These are phyloP conservation scores for Vitis amurensis DNA, from an alignment of 164 flowering plant species.

Conservation along the genomic window DNA sequence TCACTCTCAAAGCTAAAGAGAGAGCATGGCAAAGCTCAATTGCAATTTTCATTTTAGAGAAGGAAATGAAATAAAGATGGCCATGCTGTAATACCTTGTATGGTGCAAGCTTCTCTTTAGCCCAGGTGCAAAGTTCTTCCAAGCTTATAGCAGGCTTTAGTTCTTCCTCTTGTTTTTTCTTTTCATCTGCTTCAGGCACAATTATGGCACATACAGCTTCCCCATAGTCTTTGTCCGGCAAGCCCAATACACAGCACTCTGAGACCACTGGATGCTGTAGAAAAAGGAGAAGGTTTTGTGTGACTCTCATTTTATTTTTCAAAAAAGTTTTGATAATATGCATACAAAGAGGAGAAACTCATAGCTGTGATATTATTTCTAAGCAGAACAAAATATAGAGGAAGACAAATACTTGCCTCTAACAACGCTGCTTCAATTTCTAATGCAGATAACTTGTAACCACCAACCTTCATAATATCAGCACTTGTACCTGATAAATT, in stretches of 20 bases:
- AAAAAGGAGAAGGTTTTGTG: constrained; percentile 2
- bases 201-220: constrained; percentile 80
- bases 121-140: constrained; percentile 80
- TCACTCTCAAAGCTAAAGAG: neutral
- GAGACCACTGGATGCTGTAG: constrained; percentile 74
- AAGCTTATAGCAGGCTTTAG: constrained; percentile 66
- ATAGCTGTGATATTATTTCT: too few relatives aligned
- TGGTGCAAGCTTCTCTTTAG: constrained; percentile 90
- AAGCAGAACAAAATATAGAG: too few relatives aligned
- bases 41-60: neutral
- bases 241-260: constrained; percentile 92
- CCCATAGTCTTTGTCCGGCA: constrained; percentile 86
- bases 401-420: constrained; percentile 52
- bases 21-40: neutral
- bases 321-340: neutral
- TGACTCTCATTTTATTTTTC: neutral
- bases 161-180: constrained; percentile 50
- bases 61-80: neutral
- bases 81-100: constrained; percentile 62
- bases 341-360: too few relatives aligned
- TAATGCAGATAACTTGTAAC: constrained; percentile 91
- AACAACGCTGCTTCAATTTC: constrained; percentile 91
- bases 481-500: constrained; percentile 82
- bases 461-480: constrained; percentile 96
- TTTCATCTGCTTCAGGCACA: constrained; percentile 58